Base-by-base conservation (phyloP, 169 alveolate genomes). In the Theileria parva region DNA sequence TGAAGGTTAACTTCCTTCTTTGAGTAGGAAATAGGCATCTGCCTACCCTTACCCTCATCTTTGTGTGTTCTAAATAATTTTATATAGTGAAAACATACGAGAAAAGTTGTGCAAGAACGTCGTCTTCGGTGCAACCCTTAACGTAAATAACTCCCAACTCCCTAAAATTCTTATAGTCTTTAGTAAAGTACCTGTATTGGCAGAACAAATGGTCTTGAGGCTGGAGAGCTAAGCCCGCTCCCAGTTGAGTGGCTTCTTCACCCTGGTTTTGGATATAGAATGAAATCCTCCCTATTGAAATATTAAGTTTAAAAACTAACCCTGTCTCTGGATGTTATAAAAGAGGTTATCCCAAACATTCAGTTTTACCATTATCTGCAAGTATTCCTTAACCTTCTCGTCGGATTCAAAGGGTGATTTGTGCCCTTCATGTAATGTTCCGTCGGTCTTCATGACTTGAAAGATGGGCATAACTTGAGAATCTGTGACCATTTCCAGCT, bases 21-120 rank as follows among this genome's bases (percentile, higher is more conserved):
- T 37, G 97, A 96, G 89, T 97, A 97, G 71, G 97, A 97, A 28
- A 97, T 95, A 13, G 99, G 99, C 99, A 97, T 97, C 89, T 97
- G 97, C 75, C 98, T 93, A 0, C 99, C 99, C 79, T 96, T 96
- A 48, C 99, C 97, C 53, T 91, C 94, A 79, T 97, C 99, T 32
- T 68, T 78, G 65, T 51, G 70, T 77, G 93, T 96, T 48, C 95
- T 89, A 15, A 86, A 91, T 77, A 71, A 92, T 79, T 74, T 92
- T 84, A 85, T 86, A 85, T 60, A 68, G 68, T 73, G 83, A 72
- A 69, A 84, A 94, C 80, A 63, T 61, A 50, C 66, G 89, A 91
- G 66, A 87, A 85, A 12, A 88, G 86, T 79, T 92, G 95, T 65
- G 89, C 85, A 37, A 92, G 86, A 11, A 90, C 93, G 48, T 95